Conservation (phyloP, 768 basidiomycete genomes). For the Suillus americanus region DNA sequence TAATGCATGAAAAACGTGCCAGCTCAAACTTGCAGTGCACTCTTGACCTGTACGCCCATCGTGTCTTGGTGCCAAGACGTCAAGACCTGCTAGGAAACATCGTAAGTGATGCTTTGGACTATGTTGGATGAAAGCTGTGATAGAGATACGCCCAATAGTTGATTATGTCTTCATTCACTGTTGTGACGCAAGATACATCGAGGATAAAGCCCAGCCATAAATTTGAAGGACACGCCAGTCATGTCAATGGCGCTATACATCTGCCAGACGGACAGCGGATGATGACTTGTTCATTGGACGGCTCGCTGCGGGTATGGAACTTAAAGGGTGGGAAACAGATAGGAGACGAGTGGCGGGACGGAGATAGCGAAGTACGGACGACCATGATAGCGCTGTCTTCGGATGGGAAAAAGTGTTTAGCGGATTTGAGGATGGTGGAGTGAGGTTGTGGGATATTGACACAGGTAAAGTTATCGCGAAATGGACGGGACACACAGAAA, state of each 20-base stretch:
- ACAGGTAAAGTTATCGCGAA: neutral
- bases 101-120: neutral
- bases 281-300: neutral
- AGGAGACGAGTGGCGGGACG: too few relatives aligned
- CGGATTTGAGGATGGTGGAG: neutral
- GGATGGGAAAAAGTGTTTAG: neutral
- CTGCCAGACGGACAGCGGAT: neutral
- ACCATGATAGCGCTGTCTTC: neutral
- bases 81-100: neutral
- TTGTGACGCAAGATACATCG: neutral
- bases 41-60: neutral
- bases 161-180: neutral
- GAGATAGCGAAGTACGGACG: neutral
- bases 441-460: neutral
- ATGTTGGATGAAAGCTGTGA: neutral
- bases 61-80: neutral
- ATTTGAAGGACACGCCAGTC: neutral
- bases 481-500: neutral
- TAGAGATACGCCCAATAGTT: neutral
- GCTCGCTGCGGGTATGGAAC: neutral
- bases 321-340: too few relatives aligned
- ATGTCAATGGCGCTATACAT: neutral
- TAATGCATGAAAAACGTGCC: neutral
- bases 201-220: neutral
- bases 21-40: neutral